A percentile compares a stretch with the other conserved stretches of the same genome.
These are phyloP conservation scores for Lasiosphaeriaceae sp. DNA, from an alignment of 495 filamentous ascomycete species.

Conservation along the genomic window DNA sequence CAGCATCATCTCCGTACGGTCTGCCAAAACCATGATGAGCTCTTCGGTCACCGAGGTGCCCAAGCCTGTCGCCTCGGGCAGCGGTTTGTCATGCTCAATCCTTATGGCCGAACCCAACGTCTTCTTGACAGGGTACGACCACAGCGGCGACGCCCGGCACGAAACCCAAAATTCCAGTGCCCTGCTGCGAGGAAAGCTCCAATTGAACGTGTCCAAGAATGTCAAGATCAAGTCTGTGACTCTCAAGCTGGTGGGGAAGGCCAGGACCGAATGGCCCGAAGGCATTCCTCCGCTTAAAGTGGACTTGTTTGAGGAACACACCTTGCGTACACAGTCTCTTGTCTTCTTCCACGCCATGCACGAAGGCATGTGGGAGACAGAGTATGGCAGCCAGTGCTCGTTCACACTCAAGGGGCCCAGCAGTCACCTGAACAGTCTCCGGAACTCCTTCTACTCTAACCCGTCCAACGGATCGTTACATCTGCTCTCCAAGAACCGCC, in stretches of 20 bases:
- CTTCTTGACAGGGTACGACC: conserved; percentile 88
- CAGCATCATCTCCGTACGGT: conserved; percentile 43
- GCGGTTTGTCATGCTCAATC: conserved; percentile 68
- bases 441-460: conserved; percentile 37
- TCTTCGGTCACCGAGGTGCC: conserved; percentile 45
- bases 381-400: conserved; percentile 59
- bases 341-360: conserved; percentile 78
- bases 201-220: conserved; percentile 79
- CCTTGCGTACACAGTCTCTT: conserved; percentile 69
- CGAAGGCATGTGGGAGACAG: conserved; percentile 45
- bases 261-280: conserved; percentile 95
- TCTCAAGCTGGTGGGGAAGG: conserved; percentile 78
- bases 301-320: conserved; percentile 77
- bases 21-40: conserved; percentile 39
- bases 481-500: conserved; percentile 19
- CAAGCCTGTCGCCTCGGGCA: conserved; percentile 70
- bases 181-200: conserved; percentile 80
- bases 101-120: conserved; percentile 84
- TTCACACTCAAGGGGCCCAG: conserved; percentile 30
- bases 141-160: conserved; percentile 62
- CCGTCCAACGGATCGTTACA: conserved; percentile 20
- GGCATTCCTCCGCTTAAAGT: conserved; percentile 89
- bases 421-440: conserved; percentile 33
- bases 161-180: conserved; percentile 57
- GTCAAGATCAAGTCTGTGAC: conserved; percentile 94